Conservation (phyloP, 441 rosid species). For the Adansonia grandidieri region DNA sequence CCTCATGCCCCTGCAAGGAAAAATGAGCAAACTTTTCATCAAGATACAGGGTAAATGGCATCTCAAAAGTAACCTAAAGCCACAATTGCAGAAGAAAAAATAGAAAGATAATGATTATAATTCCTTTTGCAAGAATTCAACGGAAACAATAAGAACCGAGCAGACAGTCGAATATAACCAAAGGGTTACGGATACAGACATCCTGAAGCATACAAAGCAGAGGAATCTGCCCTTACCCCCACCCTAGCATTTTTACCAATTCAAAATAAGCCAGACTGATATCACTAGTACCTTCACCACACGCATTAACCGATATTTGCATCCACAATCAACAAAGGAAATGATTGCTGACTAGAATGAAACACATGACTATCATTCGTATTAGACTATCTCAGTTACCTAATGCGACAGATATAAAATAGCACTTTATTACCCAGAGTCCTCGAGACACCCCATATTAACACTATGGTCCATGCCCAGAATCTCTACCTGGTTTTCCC, state of each 20-base stretch:
- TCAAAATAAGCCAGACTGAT: background rate
- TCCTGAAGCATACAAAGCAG: background rate
- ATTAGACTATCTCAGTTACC: background rate
- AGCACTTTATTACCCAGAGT: too few species aligned
- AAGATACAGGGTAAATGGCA: background rate
- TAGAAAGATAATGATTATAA: background rate
- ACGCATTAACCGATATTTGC: constrained; percentile 2
- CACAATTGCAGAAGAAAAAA: background rate
- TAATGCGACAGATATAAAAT: too few species aligned
- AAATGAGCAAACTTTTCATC: background rate
- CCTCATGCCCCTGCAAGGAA: constrained; percentile 81
- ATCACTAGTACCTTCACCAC: background rate
- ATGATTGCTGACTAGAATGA: background rate
- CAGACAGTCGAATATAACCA: background rate
- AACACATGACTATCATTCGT: background rate
- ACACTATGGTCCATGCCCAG: background rate
- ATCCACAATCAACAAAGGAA: background rate
- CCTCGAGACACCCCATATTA: background rate
- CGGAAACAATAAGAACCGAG: background rate
- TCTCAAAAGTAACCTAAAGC: constrained; percentile 3
- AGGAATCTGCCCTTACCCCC: background rate
- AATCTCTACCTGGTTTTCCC: background rate
- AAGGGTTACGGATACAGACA: background rate
- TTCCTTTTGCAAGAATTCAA: constrained; percentile 13
- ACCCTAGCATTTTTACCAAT: background rate